phyloP scores from a whole-genome alignment of 2,329 filamentous ascomycete species.

The Aspergillus latus region DNA sequence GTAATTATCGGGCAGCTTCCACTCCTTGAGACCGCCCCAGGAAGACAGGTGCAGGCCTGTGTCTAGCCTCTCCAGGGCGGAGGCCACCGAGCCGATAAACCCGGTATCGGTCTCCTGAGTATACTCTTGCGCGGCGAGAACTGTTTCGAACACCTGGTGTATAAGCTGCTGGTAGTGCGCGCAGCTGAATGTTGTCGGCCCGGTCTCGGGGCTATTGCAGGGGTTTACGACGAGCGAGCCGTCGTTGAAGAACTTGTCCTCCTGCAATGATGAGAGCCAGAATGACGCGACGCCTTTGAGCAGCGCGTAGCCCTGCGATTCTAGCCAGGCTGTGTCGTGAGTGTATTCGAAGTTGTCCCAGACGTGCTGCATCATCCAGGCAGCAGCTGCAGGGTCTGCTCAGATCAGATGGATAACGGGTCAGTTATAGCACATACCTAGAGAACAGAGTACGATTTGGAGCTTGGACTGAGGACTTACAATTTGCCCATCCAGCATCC shows the following conservation, averaged over 20 bases:
- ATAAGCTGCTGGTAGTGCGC: slow-evolving; percentile 28
- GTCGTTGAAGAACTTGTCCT: slow-evolving; percentile 53
- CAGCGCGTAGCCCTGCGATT: slow-evolving; percentile 51
- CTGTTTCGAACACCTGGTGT: slow-evolving; percentile 44
- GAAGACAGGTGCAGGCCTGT: slow-evolving; percentile 40
- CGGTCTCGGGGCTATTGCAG: slow-evolving; percentile 60
- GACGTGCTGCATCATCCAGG: slow-evolving; percentile 62
- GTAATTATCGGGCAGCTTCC: slow-evolving; percentile 48
- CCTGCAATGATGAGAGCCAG: slow-evolving; percentile 56
- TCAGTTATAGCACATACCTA: background rate
- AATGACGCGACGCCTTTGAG: slow-evolving; percentile 57
- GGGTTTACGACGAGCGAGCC: slow-evolving; percentile 57
- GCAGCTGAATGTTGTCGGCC: slow-evolving; percentile 42
- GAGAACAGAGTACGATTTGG: background rate
- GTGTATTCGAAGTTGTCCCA: slow-evolving; percentile 59
- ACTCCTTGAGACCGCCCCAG: slow-evolving; percentile 51
- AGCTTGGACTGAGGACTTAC: background rate
- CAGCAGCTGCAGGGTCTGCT: slow-evolving; percentile 42
- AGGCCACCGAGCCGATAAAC: slow-evolving; percentile 13
- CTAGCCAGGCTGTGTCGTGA: slow-evolving; percentile 48
- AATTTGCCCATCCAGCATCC: background rate
- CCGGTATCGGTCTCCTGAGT: slow-evolving; percentile 29
- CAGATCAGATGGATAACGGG: background rate
- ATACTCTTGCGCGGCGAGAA: slow-evolving; percentile 36
- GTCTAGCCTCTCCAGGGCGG: slow-evolving; percentile 18